Conservation (phyloP, 1,139 yeast genomes). For the Wickerhamiella pararugosa region DNA sequence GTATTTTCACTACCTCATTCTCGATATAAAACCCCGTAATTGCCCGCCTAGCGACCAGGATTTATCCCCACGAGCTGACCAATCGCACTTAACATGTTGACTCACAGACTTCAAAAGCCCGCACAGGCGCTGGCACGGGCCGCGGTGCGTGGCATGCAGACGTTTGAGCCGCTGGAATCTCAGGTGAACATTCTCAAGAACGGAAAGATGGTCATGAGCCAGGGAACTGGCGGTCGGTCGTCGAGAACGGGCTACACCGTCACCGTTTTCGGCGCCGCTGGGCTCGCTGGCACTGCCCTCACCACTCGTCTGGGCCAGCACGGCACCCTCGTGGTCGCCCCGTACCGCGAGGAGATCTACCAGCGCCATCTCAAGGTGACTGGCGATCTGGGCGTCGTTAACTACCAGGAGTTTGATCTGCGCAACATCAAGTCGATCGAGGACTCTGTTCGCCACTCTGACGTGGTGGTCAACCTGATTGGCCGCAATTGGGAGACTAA, state of each 20-base stretch:
- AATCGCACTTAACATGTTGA: too few relatives aligned
- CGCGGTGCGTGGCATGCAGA: slow-evolving; percentile 20
- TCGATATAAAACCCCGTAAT: too few relatives aligned
- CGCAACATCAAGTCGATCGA: slow-evolving; percentile 65
- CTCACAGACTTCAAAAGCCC: not conserved
- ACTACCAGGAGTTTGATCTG: slow-evolving; percentile 69
- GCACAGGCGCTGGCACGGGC: not conserved
- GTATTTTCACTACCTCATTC: too few relatives aligned
- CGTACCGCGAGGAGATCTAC: slow-evolving; percentile 68
- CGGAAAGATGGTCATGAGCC: slow-evolving; percentile 57
- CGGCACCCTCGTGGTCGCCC: slow-evolving; percentile 65
- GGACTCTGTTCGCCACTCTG: slow-evolving; percentile 68
- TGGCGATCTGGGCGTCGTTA: slow-evolving; percentile 81
- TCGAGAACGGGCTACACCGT: slow-evolving; percentile 88
- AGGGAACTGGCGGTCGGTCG: slow-evolving; percentile 67
- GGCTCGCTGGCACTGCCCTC: slow-evolving; percentile 63
- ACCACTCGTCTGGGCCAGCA: slow-evolving; percentile 63
- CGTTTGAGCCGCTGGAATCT: slow-evolving; percentile 28
- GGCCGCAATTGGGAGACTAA: slow-evolving; percentile 71
- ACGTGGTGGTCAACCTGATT: slow-evolving; percentile 65
- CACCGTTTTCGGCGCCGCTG: slow-evolving; percentile 75
- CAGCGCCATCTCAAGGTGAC: slow-evolving; percentile 67
- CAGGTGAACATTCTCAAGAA: slow-evolving; percentile 63
- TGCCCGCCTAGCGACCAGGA: too few relatives aligned
- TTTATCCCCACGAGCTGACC: too few relatives aligned